These are phyloP conservation scores for Lathyrus aphaca DNA, from an alignment of 306 rosid species.

Conservation along the genomic window DNA sequence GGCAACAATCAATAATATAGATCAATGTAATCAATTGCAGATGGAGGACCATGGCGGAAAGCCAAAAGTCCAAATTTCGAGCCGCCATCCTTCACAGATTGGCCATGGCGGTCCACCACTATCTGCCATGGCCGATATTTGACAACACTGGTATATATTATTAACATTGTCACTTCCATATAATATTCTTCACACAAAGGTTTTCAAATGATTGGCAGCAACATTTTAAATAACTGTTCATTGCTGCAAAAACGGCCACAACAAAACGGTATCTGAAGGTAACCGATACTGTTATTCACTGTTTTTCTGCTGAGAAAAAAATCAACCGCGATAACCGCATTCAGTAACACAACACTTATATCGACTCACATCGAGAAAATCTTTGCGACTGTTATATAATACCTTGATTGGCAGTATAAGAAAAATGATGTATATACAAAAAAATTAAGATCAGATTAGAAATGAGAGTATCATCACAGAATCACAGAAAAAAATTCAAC, in stretches of 20 bases:
- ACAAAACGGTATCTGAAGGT: too few relatives aligned
- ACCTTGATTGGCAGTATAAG: neutral
- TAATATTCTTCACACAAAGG: slow-evolving; percentile 24
- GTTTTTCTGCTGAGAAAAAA: too few relatives aligned
- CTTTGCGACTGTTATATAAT: too few relatives aligned
- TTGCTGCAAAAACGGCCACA: too few relatives aligned
- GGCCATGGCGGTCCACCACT: neutral
- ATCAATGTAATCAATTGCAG: neutral
- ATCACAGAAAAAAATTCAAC: neutral
- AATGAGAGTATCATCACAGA: neutral
- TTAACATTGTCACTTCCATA: slow-evolving; percentile 27
- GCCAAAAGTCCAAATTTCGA: neutral
- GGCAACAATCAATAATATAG: neutral
- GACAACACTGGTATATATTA: neutral
- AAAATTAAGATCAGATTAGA: slow-evolving; percentile 9
- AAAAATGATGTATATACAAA: slow-evolving; percentile 10
- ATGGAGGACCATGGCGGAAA: neutral
- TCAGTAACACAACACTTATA: too few relatives aligned
- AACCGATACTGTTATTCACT: too few relatives aligned
- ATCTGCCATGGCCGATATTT: neutral
- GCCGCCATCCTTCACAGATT: neutral
- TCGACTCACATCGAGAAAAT: too few relatives aligned
- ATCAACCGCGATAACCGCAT: too few relatives aligned
- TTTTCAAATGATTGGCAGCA: neutral
- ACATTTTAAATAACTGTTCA: too few relatives aligned